phyloP scores from a whole-genome alignment of 768 basidiomycete species.

The Coprinopsis cinerea region DNA sequence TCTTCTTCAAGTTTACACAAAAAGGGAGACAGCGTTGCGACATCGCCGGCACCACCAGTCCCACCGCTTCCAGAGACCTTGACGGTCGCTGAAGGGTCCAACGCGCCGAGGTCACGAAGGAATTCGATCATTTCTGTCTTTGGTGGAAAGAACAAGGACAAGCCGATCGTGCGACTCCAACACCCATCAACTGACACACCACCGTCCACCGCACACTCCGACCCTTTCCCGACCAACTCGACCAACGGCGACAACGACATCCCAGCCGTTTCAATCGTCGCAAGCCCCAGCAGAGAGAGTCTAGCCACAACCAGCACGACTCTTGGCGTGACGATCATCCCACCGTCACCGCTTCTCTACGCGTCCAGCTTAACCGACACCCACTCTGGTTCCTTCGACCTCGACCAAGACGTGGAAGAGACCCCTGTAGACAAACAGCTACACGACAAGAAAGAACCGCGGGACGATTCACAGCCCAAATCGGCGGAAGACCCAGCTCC shows the following conservation, averaged over 20 bases:
- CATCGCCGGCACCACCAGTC: not conserved
- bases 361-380: slow-evolving; percentile 18
- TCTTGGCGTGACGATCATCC: slow-evolving; percentile 40
- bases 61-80: slow-evolving; percentile 3
- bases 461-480: not conserved
- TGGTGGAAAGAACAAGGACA: slow-evolving; percentile 7
- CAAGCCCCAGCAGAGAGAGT: slow-evolving; percentile 3
- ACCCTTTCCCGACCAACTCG: slow-evolving; percentile 14
- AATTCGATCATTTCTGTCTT: slow-evolving; percentile 6
- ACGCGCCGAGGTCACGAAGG: not conserved
- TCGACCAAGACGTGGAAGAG: slow-evolving; percentile 5
- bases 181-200: not conserved
- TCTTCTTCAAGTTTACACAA: not conserved
- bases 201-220: slow-evolving; percentile 1
- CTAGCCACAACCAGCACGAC: slow-evolving; percentile 20
- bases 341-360: slow-evolving; percentile 35
- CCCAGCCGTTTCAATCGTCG: not conserved
- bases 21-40: not conserved
- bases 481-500: too few species aligned
- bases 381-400: slow-evolving; percentile 19
- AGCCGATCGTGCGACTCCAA: slow-evolving; percentile 1
- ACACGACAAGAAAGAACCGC: not conserved
- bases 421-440: not conserved
- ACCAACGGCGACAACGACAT: slow-evolving; percentile 24
- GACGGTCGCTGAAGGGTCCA: not conserved